phyloP scores from a whole-genome alignment of 371 early-diverging fungal genomes.

The Mortierella sp. region DNA sequence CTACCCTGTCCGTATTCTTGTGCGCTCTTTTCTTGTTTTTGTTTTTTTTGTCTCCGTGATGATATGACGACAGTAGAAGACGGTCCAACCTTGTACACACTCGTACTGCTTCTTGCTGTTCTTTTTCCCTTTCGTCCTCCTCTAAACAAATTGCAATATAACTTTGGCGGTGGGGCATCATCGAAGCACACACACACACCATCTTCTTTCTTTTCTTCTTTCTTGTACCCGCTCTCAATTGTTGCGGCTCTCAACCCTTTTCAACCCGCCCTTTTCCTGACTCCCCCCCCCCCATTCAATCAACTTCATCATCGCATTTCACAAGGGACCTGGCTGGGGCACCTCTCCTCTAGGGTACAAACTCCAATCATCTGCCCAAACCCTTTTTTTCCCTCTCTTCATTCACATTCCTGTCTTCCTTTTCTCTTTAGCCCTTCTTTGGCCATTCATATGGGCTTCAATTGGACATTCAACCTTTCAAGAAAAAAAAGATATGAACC shows the following conservation, averaged over 20 bases:
- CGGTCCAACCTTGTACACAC: not conserved
- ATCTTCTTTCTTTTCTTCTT: not conserved
- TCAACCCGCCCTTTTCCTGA: conserved; percentile 6
- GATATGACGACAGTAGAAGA: not conserved
- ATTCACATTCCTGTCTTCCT: not conserved
- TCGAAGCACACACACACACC: conserved; percentile 10
- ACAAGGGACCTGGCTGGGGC: conserved; percentile 1
- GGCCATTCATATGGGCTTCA: not conserved
- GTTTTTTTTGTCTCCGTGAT: conserved; percentile 6
- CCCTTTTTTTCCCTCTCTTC: not conserved
- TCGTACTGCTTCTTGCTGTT: not conserved
- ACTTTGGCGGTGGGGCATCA: conserved; percentile 11
- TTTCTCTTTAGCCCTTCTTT: not conserved
- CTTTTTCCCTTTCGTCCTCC: conserved; percentile 11
- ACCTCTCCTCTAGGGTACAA: not conserved
- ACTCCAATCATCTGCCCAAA: not conserved
- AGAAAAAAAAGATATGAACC: not conserved
- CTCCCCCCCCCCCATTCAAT: not conserved
- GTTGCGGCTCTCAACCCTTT: not conserved
- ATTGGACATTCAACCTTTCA: not conserved
- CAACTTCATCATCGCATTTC: not conserved
- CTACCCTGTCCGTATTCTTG: conserved; percentile 8
- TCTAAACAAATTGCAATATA: conserved; percentile 21
- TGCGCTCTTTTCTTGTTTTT: conserved; percentile 3
- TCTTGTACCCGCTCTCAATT: conserved; percentile 14